Evolutionary conservation across 1,139 yeast species (phyloP).

Genomic region (Taphrina sp.): DNA sequence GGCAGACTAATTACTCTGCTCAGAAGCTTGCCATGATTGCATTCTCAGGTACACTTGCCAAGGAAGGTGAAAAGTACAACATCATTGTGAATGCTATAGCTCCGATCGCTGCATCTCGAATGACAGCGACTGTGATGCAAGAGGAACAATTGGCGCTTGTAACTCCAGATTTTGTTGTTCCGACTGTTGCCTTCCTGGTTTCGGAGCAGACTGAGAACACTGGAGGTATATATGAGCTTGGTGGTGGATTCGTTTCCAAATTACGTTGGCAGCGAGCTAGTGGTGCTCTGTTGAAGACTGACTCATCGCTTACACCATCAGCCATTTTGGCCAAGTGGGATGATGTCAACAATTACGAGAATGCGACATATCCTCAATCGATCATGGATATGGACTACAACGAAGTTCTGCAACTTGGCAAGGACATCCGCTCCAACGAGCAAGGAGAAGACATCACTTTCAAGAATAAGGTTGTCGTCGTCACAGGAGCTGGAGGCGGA

Average conservation of each 20-base stretch:
- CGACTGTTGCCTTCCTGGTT: conserved; percentile 76
- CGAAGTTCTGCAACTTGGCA: conserved; percentile 43
- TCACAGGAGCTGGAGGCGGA: conserved; percentile 96
- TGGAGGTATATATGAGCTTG: conserved; percentile 84
- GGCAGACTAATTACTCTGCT: conserved; percentile 93
- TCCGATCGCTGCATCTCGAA: conserved; percentile 90
- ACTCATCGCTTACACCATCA: conserved; percentile 75
- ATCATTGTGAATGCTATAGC: conserved; percentile 85
- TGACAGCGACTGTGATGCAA: conserved; percentile 90
- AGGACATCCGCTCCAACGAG: conserved; percentile 48
- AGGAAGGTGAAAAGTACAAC: conserved; percentile 85
- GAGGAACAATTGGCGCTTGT: conserved; percentile 76
- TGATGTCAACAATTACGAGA: conserved; percentile 62
- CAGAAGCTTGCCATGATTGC: conserved; percentile 91
- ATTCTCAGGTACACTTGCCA: conserved; percentile 88
- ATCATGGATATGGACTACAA: conserved; percentile 46
- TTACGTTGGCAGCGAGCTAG: conserved; percentile 93
- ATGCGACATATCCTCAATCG: conserved; percentile 64
- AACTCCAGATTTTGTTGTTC: conserved; percentile 86
- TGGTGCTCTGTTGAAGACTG: conserved; percentile 82
- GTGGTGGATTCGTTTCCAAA: conserved; percentile 91
- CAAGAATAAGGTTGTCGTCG: conserved; percentile 79
- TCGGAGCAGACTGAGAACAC: conserved; percentile 61
- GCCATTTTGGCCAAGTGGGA: conserved; percentile 70
- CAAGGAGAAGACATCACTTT: conserved; percentile 62